Evolutionary conservation across 1,139 yeast genomes (phyloP).

Genomic region (Yamadazyma siamensis): DNA sequence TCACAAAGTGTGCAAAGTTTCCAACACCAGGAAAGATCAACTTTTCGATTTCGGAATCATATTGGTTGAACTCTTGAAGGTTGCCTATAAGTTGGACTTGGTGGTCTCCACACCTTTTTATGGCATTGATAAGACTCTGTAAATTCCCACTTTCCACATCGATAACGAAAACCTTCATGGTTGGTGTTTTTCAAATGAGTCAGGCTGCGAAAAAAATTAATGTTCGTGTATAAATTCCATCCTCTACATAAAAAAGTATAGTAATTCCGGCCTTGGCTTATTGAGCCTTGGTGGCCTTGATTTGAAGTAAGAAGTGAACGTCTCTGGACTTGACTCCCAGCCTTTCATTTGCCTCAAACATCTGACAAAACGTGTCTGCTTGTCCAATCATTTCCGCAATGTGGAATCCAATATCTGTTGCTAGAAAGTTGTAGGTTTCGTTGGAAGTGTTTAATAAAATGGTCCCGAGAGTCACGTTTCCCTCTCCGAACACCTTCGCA

Average conservation of each 20-base stretch:
- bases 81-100: conserved; percentile 49
- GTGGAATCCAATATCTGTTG: conserved; percentile 28
- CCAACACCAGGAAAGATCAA: conserved; percentile 93
- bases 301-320: conserved; percentile 29
- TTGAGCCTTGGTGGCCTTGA: conserved; percentile 30
- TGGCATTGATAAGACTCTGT: conserved; percentile 84
- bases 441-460: conserved; percentile 27
- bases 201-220: conserved; percentile 5
- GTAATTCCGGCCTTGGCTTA: too few relatives aligned
- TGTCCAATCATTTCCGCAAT: conserved; percentile 35
- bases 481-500: conserved; percentile 29
- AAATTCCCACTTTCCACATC: conserved; percentile 96
- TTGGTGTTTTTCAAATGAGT: conserved; percentile 5
- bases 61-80: conserved; percentile 31
- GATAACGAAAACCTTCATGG: conserved; percentile 45
- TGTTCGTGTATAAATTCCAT: too few relatives aligned
- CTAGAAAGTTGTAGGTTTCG: conserved; percentile 32
- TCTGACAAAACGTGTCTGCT: conserved; percentile 27
- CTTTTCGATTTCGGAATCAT: conserved; percentile 46
- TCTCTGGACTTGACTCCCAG: conserved; percentile 16
- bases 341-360: conserved; percentile 12
- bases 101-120: conserved; percentile 67
- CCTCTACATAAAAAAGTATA: too few relatives aligned
- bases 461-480: conserved; percentile 30
- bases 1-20: conserved; percentile 89